Conservation (phyloP, 352 stramenopile species). For the Achlya hypogyna region DNA sequence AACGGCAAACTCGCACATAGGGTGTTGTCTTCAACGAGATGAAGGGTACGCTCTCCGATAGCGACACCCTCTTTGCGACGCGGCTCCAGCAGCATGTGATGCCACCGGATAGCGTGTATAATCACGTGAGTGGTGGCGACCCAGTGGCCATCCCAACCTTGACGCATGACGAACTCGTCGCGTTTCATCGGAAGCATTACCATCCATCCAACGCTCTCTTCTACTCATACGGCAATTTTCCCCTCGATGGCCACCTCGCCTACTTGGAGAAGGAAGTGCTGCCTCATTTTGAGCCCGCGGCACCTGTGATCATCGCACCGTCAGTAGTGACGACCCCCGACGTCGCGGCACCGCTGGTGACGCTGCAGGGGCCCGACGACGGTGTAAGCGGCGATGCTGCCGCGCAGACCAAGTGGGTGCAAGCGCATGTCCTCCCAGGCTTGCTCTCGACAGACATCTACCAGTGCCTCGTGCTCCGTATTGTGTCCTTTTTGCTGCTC, state of each 20-base stretch:
- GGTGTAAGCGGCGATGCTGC: slow-evolving; percentile 20
- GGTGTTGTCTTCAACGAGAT: slow-evolving; percentile 99
- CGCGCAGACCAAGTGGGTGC: slow-evolving; percentile 75
- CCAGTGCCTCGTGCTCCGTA: slow-evolving; percentile 64
- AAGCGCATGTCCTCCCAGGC: slow-evolving; percentile 50
- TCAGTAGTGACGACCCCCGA: not conserved
- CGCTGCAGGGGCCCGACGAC: not conserved
- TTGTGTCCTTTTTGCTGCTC: slow-evolving; percentile 67
- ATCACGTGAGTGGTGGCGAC: slow-evolving; percentile 72
- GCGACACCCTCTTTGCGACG: slow-evolving; percentile 88
- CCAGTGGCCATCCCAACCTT: slow-evolving; percentile 59
- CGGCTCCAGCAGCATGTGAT: slow-evolving; percentile 89
- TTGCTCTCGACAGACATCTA: slow-evolving; percentile 63
- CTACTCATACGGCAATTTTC: slow-evolving; percentile 84
- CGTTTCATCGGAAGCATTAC: slow-evolving; percentile 80
- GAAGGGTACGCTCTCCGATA: slow-evolving; percentile 96
- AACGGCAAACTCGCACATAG: slow-evolving; percentile 1
- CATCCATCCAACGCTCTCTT: slow-evolving; percentile 85
- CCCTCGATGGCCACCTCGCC: slow-evolving; percentile 60
- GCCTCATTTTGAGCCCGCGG: slow-evolving; percentile 41
- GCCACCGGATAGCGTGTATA: slow-evolving; percentile 79
- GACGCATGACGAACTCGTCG: slow-evolving; percentile 63
- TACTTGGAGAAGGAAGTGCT: slow-evolving; percentile 69
- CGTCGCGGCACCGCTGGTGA: slow-evolving; percentile 32
- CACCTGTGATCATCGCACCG: slow-evolving; percentile 23